Evolutionary conservation across 805 yeast genomes (phyloP).

Genomic region (Wickerhamomyces alni): DNA sequence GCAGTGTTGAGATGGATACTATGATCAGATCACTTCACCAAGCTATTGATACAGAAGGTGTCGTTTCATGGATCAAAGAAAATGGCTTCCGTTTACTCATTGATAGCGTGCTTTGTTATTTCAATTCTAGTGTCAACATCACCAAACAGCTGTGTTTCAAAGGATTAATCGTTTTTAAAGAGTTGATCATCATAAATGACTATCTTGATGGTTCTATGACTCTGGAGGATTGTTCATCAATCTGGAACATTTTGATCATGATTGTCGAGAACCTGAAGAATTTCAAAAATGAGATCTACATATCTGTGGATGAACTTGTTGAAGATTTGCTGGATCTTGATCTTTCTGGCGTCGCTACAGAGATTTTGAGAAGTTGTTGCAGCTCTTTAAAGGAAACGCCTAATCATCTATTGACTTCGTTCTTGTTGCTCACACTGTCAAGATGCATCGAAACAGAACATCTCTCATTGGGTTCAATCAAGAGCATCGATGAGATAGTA

Average conservation of each 20-base stretch:
- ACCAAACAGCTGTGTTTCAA: constrained; percentile 20
- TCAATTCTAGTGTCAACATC: constrained; percentile 17
- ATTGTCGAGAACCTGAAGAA: constrained; percentile 20
- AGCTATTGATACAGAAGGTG: constrained; percentile 6
- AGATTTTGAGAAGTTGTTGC: constrained; percentile 13
- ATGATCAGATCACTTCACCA: constrained; percentile 16
- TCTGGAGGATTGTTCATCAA: constrained; percentile 4
- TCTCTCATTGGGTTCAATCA: constrained; percentile 12
- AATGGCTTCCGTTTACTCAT: constrained; percentile 13
- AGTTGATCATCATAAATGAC: constrained; percentile 16
- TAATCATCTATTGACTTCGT: constrained; percentile 9
- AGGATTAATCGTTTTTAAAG: constrained; percentile 20
- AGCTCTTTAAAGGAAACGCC: constrained; percentile 6
- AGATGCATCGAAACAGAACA: constrained; percentile 16
- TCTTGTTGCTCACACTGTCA: constrained; percentile 13
- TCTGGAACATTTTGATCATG: constrained; percentile 19
- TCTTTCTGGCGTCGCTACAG: constrained; percentile 2
- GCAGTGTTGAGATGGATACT: constrained; percentile 9
- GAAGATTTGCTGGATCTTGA: constrained; percentile 15
- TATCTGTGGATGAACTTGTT: constrained; percentile 21
- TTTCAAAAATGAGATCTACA: constrained; percentile 18
- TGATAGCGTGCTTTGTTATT: constrained; percentile 12
- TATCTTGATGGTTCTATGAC: constrained; percentile 7
- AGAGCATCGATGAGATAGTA: constrained; percentile 16
- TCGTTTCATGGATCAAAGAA: constrained; percentile 14